Base-by-base conservation (phyloP, 2,329 filamentous ascomycete genomes). In the Aspergillus japonicus region DNA sequence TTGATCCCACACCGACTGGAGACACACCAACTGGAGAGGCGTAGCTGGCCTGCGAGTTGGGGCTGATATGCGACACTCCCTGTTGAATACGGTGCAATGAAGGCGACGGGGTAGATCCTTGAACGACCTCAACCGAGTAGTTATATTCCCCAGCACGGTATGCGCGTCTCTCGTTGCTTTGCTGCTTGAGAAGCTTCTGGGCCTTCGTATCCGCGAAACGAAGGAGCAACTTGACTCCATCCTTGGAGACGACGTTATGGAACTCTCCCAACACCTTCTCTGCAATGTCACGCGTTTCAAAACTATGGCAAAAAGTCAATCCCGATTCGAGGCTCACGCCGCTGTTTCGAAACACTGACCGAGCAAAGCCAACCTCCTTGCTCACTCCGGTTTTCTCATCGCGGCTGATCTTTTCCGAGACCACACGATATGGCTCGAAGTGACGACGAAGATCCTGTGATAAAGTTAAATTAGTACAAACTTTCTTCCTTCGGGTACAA, bases 101-200 rank as follows among this genome's bases (percentile, higher is more conserved):
- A 33, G 79, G 77, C 29, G 79, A 80, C 4, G 79, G 79, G 60
- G 77, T 78, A 16, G 73, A 73, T 19, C 75, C 75, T 55, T 78
- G 75, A 14, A 80, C 78, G 39, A 80, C 74, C 60, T 80, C 79
- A 50, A 81, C 79, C 2, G 78, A 80, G 59, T 77, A 80, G 69
- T 93, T 93, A 79, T 98, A 98, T 80, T 98, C 95, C 59, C 95
- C 95, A 60, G 94, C 95, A 61, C 95, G 91, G 80, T 96, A 98
- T 72, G 96, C 92, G 62, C 95, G 92, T 59, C 93, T 91, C 74
- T 96, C 92, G 33, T 95, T 92, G 47, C 94, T 98, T 73, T 97
- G 90, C 65, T 95, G 90, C 84, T 99, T 99, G 68, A 99, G 84
- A 73, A 95, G 87, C 82, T 99, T 99, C 78, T 99, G 95, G 63